Percentiles rank a stretch among this genome's conserved stretches.
Conservation (phyloP, 1,139 yeast genomes). For the Candida anutae region DNA sequence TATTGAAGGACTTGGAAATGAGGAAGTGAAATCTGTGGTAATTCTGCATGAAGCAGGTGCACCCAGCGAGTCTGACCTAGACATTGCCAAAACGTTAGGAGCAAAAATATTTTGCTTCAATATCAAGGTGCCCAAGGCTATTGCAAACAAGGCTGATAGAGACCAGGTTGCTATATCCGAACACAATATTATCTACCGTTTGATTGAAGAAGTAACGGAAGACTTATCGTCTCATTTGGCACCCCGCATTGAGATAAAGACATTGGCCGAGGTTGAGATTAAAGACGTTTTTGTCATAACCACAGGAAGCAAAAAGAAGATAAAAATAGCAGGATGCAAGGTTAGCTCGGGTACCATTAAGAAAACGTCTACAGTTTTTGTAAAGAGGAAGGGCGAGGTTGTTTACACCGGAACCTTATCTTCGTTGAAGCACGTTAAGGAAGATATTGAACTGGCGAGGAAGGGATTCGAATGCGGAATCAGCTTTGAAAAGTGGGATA, state of each 20-base stretch:
- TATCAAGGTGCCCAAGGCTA: constrained; percentile 58
- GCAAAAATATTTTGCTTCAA: constrained; percentile 80
- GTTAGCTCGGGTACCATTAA: constrained; percentile 65
- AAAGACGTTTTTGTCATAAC: constrained; percentile 69
- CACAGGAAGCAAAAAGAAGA: constrained; percentile 32
- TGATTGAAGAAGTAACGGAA: constrained; percentile 76
- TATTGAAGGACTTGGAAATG: constrained; percentile 74
- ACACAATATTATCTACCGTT: constrained; percentile 77
- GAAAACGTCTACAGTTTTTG: constrained; percentile 54
- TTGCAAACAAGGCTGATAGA: constrained; percentile 51
- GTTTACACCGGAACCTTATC: constrained; percentile 64
- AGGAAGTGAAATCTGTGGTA: constrained; percentile 65
- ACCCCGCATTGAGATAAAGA: constrained; percentile 64
- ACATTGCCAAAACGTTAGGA: constrained; percentile 67
- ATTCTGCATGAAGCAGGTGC: constrained; percentile 75
- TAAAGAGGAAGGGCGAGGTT: constrained; percentile 46
- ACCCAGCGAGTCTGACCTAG: constrained; percentile 77
- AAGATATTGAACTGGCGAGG: constrained; percentile 67
- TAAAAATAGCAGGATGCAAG: constrained; percentile 81
- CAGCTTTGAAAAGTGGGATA: constrained; percentile 63
- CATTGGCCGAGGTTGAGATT: constrained; percentile 60
- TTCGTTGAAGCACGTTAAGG: constrained; percentile 76
- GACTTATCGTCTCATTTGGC: constrained; percentile 53
- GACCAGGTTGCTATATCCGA: constrained; percentile 53
- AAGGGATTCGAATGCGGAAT: constrained; percentile 92